phyloP scores from a whole-genome alignment of 371 early-diverging fungal species.

The Spraguea lophii region DNA sequence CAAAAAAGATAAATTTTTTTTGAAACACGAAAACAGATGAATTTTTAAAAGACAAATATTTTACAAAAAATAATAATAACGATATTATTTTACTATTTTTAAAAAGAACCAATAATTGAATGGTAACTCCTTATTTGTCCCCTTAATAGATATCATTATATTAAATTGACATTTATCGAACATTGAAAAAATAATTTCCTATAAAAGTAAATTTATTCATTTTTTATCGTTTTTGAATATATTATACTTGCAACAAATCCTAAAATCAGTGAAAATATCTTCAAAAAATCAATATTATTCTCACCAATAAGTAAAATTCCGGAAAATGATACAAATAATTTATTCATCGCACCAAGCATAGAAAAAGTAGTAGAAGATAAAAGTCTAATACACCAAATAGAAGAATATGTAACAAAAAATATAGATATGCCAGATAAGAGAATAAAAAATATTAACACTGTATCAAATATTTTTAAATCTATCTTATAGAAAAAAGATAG shows the following conservation, averaged over 20 bases:
- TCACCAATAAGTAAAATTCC: constrained; percentile 59
- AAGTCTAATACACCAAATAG: constrained; percentile 75
- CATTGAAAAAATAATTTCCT: too few relatives aligned
- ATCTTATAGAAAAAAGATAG: constrained; percentile 55
- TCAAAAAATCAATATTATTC: constrained; percentile 12
- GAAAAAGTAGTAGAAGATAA: constrained; percentile 79
- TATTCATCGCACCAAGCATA: constrained; percentile 95
- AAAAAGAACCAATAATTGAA: too few relatives aligned
- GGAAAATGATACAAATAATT: constrained; percentile 73
- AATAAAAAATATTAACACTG: constrained; percentile 49
- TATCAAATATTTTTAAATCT: constrained; percentile 49
- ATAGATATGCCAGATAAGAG: constrained; percentile 62
- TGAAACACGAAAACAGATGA: too few relatives aligned
- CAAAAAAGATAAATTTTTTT: too few relatives aligned
- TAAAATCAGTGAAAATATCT: constrained; percentile 10
- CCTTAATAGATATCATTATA: too few relatives aligned
- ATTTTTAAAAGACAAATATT: too few relatives aligned
- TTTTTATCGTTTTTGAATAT: constrained; percentile 11
- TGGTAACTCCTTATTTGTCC: too few relatives aligned
- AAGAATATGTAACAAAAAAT: constrained; percentile 58
- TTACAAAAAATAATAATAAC: too few relatives aligned
- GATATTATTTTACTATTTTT: too few relatives aligned
- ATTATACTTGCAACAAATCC: constrained; percentile 15
- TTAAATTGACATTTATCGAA: too few relatives aligned
- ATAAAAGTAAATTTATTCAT: neutral